Evolutionary conservation across 169 alveolate genomes (phyloP), one percentile per base, ranked within the genome.

Genomic region (Eimeria tenella): DNA sequence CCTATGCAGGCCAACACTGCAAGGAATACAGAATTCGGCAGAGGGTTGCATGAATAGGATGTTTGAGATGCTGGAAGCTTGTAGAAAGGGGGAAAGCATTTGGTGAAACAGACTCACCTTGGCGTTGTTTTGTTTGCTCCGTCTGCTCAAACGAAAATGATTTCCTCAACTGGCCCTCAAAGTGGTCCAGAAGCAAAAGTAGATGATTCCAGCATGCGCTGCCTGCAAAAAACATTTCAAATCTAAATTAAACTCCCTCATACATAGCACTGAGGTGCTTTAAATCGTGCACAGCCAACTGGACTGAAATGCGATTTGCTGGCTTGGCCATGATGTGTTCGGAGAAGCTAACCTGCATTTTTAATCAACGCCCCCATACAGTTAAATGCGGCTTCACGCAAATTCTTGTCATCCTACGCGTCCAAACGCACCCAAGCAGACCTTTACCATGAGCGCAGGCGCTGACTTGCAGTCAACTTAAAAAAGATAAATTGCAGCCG

Each of bases 351-450:
- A 88, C 94, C 96, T 31, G 94, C 92, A 52, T 86, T 73, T 49
- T 60, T 53, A 77, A 94, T 94, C n/a, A 94, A 70, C 23, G 93
- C 84, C 21, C 86, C 86, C 65, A 94, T 73, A 90, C 93, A 56
- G 56, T 49, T 89, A 77, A 86, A 94, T 13, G 96, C 96, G 3
- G 96, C 96, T 31, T 88, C 95, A 25, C 96, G 89, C 74, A 94
- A 86, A 13, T 90, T 79, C 86, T 81, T 62, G 84, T 94, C 96
- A 50, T 93, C 95, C 95, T 93, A 62, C 23, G 50, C 56, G 10
- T 4, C 4, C 65, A 50, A 31, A 75, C 8, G 65, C 68, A 19
- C 4, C 3, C 52, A 52, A 50, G 19, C 9, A 7, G 53, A 49
- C 50, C 65, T 3, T 75, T 31, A 0, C 70, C 70, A 11, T 17